Conservation (phyloP, 2,329 filamentous ascomycete species). For the Tolypocladium endophyticum region DNA sequence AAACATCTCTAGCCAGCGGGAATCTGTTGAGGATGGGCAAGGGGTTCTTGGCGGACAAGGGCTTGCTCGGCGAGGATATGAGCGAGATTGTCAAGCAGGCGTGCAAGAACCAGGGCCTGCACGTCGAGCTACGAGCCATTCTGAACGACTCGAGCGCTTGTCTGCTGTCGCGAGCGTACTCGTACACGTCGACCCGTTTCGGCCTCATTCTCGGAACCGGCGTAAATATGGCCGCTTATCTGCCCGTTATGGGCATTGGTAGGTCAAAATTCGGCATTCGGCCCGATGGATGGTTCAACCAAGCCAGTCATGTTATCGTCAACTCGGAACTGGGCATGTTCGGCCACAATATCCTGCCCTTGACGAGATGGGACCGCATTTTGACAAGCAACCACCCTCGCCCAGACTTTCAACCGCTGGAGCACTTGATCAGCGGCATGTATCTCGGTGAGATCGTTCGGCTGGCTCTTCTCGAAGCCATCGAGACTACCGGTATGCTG, state of each 20-base stretch:
- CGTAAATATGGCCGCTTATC: conserved; percentile 54
- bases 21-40: conserved; percentile 55
- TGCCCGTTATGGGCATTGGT: conserved; percentile 47
- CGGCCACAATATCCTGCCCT: conserved; percentile 44
- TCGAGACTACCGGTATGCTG: conserved; percentile 41
- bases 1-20: conserved; percentile 52
- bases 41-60: conserved; percentile 48
- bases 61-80: conserved; percentile 48
- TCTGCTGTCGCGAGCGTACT: conserved; percentile 53
- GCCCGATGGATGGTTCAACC: conserved; percentile 44
- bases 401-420: conserved; percentile 52
- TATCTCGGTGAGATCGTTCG: conserved; percentile 58
- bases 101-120: conserved; percentile 38
- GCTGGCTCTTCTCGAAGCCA: conserved; percentile 46
- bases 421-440: conserved; percentile 53
- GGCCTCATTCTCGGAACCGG: conserved; percentile 58
- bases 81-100: conserved; percentile 46
- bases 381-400: conserved; percentile 41
- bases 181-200: conserved; percentile 47
- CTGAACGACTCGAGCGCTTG: conserved; percentile 60
- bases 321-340: conserved; percentile 62
- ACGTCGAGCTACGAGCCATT: conserved; percentile 48
- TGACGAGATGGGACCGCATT: conserved; percentile 49
- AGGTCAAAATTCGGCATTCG: conserved; percentile 45
- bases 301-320: conserved; percentile 51